Evolutionary conservation across 108 stramenopile species (phyloP), one percentile per base, ranked within the genome.

Genomic region (Pseudonitzschia multiseries): DNA sequence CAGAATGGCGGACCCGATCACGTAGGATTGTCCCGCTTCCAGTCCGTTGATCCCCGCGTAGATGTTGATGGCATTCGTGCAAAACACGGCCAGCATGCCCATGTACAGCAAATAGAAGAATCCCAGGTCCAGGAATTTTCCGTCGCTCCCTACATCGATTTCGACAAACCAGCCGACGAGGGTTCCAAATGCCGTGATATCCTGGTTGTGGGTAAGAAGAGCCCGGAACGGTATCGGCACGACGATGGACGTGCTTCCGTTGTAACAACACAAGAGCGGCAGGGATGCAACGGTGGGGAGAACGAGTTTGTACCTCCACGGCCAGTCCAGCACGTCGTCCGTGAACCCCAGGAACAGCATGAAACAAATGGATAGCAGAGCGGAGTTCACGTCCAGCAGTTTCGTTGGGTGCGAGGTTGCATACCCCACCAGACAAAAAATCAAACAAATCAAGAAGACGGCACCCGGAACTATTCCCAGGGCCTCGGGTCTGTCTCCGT

Each of bases 21-120:
- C 85, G 73, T 91, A 91, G 14, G 89, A 84, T 85, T 99, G 99
- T 31, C 99, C 99, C 17, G 89, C 93, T 81, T 99, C 99, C 26
- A 99, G 77, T 0, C 99, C 99, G 74, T 99, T 99, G 68, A 99
- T 97, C 18, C 99, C 99, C 17, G 99, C 99, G 67, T 96, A 97
- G 57, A 99, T 99, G 73, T 99, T 99, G 67, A 99, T 97, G 2
- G 98, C 96, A 77, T 99, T 99, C 33, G 99, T 99, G 82, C 98
- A 98, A 86, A 99, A 99, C 5, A 99, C 97, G 1, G 97, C 96
- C 41, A 98, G 83, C 78, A 98, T 77, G 33, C 92, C 95, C 97
- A 99, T 99, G 78, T 96, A 98, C 26, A 97, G 74, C 67, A 94
- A 74, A 75, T 97, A 99, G 43, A 93, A 82, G 46, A 79, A 60